Conservation (phyloP, 2,329 filamentous ascomycete species). For the Pseudopyricularia cyperi region DNA sequence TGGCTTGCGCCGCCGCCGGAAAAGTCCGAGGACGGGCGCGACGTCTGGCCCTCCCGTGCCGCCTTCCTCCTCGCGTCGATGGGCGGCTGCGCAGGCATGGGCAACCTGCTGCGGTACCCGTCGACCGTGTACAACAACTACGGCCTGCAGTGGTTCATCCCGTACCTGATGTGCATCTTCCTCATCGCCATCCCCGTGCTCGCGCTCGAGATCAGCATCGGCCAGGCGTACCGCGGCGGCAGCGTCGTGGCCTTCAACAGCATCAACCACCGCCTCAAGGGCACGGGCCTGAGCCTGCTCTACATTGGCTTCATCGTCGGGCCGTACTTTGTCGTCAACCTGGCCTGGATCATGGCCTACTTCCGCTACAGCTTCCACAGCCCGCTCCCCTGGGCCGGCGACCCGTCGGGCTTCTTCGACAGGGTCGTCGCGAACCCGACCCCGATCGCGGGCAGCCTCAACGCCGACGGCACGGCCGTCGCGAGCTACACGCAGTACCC, state of each 20-base stretch:
- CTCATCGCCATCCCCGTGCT: conserved; percentile 42
- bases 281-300: conserved; percentile 36
- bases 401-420: conserved; percentile 38
- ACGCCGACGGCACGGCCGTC: conserved; percentile 22
- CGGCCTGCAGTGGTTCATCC: conserved; percentile 47
- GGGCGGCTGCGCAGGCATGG: conserved; percentile 45
- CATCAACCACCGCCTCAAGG: conserved; percentile 37
- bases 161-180: conserved; percentile 40
- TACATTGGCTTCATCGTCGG: conserved; percentile 41
- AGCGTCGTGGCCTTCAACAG: conserved; percentile 41
- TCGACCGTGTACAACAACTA: conserved; percentile 47
- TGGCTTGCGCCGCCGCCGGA: conserved; percentile 21
- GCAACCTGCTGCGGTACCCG: conserved; percentile 43
- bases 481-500: conserved; percentile 32
- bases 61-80: conserved; percentile 44
- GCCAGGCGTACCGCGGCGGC: conserved; percentile 47
- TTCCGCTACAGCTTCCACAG: conserved; percentile 41
- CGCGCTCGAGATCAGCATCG: conserved; percentile 53
- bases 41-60: conserved; percentile 41
- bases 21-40: conserved; percentile 26
- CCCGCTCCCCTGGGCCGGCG: conserved; percentile 38
- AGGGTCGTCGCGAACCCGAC: conserved; percentile 32
- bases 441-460: conserved; percentile 24
- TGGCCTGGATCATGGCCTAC: conserved; percentile 47
- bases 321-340: conserved; percentile 42